Percentiles rank a stretch among this genome's conserved stretches.
Evolutionary conservation across 371 early-diverging fungal genomes (phyloP).

Genomic region (Mucor circinelloides): DNA sequence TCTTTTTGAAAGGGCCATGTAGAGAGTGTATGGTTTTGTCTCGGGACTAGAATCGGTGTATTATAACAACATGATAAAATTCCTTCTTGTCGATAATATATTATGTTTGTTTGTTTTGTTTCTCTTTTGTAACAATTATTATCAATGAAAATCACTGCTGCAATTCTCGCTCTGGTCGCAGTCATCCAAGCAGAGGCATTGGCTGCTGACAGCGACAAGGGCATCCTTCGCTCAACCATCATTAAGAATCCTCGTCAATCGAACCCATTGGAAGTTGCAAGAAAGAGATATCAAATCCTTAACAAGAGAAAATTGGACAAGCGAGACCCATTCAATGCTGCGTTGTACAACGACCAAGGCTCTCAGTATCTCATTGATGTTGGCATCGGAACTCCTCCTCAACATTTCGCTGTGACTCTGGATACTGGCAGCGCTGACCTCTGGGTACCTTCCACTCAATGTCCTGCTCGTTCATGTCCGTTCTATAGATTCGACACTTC

Average conservation of each 20-base stretch:
- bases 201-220: slow-evolving; percentile 11
- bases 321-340: slow-evolving; percentile 15
- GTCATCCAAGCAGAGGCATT: not conserved
- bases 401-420: slow-evolving; percentile 42
- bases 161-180: slow-evolving; percentile 12
- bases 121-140: slow-evolving; percentile 2
- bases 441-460: slow-evolving; percentile 44
- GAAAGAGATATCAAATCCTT: slow-evolving; percentile 10
- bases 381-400: slow-evolving; percentile 45
- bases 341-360: slow-evolving; percentile 43
- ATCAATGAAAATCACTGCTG: slow-evolving; percentile 12
- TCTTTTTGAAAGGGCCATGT: not conserved
- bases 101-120: slow-evolving; percentile 13
- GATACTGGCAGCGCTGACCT: slow-evolving; percentile 54
- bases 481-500: slow-evolving; percentile 35
- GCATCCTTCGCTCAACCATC: slow-evolving; percentile 20
- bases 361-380: slow-evolving; percentile 44
- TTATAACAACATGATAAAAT: not conserved
- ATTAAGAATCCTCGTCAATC: slow-evolving; percentile 13
- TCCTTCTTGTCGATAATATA: not conserved
- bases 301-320: not conserved
- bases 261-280: slow-evolving; percentile 18
- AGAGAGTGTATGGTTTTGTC: not conserved
- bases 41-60: slow-evolving; percentile 16
- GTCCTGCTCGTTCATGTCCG: slow-evolving; percentile 33